Evolutionary conservation across 306 rosid species (phyloP).

Genomic region (Glycine latifolia): DNA sequence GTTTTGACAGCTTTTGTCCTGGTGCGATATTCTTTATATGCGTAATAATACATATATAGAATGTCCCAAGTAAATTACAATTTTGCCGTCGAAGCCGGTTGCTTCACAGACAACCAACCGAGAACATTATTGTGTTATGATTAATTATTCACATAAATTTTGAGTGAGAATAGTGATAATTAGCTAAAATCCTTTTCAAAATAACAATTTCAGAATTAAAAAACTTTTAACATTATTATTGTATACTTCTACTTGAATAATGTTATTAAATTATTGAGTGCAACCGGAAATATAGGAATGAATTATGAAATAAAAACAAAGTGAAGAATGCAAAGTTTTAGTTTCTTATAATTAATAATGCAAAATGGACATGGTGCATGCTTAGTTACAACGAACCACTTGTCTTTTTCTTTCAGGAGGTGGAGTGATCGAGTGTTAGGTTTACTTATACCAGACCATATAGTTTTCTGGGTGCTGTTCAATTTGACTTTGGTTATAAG

Average conservation of each 20-base stretch:
- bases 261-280: neutral
- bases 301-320: constrained; percentile 10
- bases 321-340: neutral
- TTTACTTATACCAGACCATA: constrained; percentile 22
- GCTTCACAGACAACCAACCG: constrained; percentile 13
- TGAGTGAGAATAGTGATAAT: neutral
- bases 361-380: constrained; percentile 7
- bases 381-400: constrained; percentile 46
- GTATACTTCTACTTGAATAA: too few relatives aligned
- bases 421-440: constrained; percentile 46
- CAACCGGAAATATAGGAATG: neutral
- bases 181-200: neutral
- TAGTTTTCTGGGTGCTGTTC: constrained; percentile 20
- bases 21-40: neutral
- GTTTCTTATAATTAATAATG: neutral
- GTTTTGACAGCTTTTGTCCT: constrained; percentile 16
- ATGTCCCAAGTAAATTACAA: neutral
- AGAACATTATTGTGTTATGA: neutral
- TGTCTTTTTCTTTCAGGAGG: constrained; percentile 32
- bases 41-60: too few relatives aligned
- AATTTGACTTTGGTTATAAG: constrained; percentile 42
- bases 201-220: neutral
- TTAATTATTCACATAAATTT: neutral
- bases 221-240: neutral
- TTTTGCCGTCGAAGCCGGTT: constrained; percentile 44